phyloP scores from a whole-genome alignment of 371 early-diverging fungal genomes.

The Mortierella sp. region DNA sequence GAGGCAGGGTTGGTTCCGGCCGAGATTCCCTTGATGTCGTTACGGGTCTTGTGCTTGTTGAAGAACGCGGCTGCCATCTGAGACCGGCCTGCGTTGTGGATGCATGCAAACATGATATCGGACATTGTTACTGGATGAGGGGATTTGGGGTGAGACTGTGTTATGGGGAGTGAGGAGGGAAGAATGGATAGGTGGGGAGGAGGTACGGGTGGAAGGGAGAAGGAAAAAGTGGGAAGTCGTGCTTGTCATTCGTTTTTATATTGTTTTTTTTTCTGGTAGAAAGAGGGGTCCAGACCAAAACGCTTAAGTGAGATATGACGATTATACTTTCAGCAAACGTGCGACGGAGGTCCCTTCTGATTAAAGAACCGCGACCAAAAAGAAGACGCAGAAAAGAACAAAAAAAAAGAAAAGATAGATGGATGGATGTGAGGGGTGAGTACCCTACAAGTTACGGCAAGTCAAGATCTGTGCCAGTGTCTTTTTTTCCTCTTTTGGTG shows the following conservation, averaged over 20 bases:
- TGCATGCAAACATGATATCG: constrained; percentile 48
- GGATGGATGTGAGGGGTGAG: not conserved
- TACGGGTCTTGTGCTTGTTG: constrained; percentile 35
- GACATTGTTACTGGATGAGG: constrained; percentile 6
- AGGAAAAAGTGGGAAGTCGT: too few species aligned
- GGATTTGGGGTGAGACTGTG: not conserved
- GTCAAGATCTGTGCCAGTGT: not conserved
- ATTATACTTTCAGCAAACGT: too few species aligned
- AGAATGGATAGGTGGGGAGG: too few species aligned
- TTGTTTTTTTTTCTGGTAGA: too few species aligned
- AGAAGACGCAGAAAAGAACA: not conserved
- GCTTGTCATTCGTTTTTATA: too few species aligned
- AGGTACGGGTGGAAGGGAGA: too few species aligned
- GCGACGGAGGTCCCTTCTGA: not conserved
- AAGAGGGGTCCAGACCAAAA: too few species aligned
- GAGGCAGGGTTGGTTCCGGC: constrained; percentile 50
- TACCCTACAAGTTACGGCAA: not conserved
- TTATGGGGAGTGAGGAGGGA: too few species aligned
- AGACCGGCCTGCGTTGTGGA: constrained; percentile 51
- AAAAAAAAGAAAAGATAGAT: not conserved
- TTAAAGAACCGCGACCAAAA: not conserved
- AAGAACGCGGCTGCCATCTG: constrained; percentile 54
- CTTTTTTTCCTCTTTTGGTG: not conserved
- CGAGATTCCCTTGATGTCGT: constrained; percentile 31
- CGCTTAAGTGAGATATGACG: too few species aligned